A percentile compares a stretch with the other conserved stretches of the same genome.
Evolutionary conservation across 768 basidiomycete species (phyloP).

Genomic region (Kwoniella bestiolae): DNA sequence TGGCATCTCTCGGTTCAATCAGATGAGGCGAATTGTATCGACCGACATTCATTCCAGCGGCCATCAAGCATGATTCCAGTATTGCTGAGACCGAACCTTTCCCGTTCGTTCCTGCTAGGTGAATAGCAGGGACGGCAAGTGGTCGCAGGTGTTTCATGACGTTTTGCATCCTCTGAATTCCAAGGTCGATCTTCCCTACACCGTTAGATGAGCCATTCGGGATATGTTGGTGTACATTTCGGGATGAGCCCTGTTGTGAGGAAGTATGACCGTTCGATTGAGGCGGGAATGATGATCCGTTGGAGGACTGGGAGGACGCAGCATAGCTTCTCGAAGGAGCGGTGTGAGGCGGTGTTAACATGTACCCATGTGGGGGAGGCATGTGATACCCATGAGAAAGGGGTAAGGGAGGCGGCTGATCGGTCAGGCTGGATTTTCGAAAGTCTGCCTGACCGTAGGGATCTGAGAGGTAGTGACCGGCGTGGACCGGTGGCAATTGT

Average conservation of each 20-base stretch:
- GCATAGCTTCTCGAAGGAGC: not conserved
- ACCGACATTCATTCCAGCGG: constrained; percentile 68
- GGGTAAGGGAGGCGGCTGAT: constrained; percentile 11
- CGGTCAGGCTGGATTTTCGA: constrained; percentile 10
- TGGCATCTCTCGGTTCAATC: constrained; percentile 73
- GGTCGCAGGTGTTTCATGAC: constrained; percentile 66
- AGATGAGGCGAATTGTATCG: constrained; percentile 94
- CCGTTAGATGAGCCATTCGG: constrained; percentile 4
- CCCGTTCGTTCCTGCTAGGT: constrained; percentile 94
- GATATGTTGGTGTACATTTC: not conserved
- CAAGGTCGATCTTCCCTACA: constrained; percentile 52
- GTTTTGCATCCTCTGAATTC: constrained; percentile 53
- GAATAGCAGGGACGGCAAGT: constrained; percentile 79
- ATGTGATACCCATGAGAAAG: not conserved
- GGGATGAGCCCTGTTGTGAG: not conserved
- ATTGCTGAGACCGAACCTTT: constrained; percentile 91
- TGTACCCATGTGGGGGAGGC: not conserved
- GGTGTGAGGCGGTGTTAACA: not conserved
- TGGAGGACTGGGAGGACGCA: not conserved
- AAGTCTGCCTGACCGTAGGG: not conserved
- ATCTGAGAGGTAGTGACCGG: not conserved
- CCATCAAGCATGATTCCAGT: constrained; percentile 72
- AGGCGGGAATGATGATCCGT: not conserved
- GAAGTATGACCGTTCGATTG: not conserved
- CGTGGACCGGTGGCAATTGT: not conserved